Evolutionary conservation across 148 eudicot genomes (phyloP), one percentile per base, ranked within the genome.

Genomic region (Dianthus caryophyllus): DNA sequence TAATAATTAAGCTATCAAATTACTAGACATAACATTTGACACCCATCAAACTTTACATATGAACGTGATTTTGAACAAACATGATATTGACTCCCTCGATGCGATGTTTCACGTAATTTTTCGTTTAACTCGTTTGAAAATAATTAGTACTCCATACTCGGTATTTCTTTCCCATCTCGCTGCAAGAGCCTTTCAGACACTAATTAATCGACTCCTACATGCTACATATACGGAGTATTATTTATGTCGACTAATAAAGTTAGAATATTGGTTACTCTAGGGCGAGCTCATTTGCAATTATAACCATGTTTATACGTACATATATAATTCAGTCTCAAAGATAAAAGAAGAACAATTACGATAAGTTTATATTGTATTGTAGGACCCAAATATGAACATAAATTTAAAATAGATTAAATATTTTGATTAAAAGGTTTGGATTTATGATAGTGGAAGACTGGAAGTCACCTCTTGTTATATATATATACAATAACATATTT

Each of bases 11-110:
- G 46, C 75, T 43, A 17, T 55, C 58, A 54, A 46, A 33, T 51
- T 26, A 17, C 38, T 14, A 68, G 61, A 18, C 64, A 44, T 41
- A 44, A 22, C 59, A 18, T 22, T 17, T 12, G 14, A 16, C n/a
- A 33, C 64, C 51, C 60, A 24, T 47, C 24, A 67, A 66, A 52
- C 26, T 36, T 43, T 49, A 38, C 76, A 49, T 59, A 53, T 73
- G 72, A 20, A 11, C 67, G 27, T 68, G 24, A 68, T 44, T 39
- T 9, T 2, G 14, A 21, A 41, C 30, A 33, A 25, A 58, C n/a
- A 64, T 55, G 24, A 38, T 24, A 27, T 57, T 46, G 14, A 6
- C n/a, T n/a, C n/a, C n/a, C n/a, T n/a, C n/a, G n/a, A n/a, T n/a
- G n/a, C n/a, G n/a, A n/a, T n/a, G n/a, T n/a, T n/a, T n/a, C n/a